Evolutionary conservation across 495 filamentous ascomycete species (phyloP).

Genomic region (Podospora pseudocomata): DNA sequence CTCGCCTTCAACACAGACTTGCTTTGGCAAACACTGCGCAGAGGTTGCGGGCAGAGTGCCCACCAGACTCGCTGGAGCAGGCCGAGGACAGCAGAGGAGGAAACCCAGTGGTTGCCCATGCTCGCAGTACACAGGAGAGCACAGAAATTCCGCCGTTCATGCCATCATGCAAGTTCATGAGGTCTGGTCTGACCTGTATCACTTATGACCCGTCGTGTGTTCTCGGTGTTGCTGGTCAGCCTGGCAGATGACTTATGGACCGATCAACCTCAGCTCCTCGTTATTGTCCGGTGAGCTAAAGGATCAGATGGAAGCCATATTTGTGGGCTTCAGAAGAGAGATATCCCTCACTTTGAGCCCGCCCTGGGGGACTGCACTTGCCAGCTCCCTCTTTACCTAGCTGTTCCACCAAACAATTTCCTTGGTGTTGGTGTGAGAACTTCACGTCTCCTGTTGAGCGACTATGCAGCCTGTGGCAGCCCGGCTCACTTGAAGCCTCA

Average conservation of each 20-base stretch:
- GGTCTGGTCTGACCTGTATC: neutral
- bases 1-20: too few species aligned
- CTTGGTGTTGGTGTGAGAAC: neutral
- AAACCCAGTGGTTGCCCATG: neutral
- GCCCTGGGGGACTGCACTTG: too few species aligned
- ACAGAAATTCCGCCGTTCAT: neutral
- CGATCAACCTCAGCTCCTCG: neutral
- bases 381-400: neutral
- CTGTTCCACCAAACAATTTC: neutral
- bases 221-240: neutral
- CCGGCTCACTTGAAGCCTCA: neutral
- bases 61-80: neutral
- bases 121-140: neutral
- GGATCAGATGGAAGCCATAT: neutral
- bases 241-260: neutral
- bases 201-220: neutral
- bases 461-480: neutral
- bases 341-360: too few species aligned
- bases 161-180: neutral
- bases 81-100: neutral
- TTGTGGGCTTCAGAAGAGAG: neutral
- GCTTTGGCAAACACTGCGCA: too few species aligned
- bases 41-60: neutral
- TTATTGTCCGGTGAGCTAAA: neutral
- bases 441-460: too few species aligned